A percentile compares a stretch with the other conserved stretches of the same genome.
phyloP scores from a whole-genome alignment of 306 rosid genomes.

The Alnus rubra region DNA sequence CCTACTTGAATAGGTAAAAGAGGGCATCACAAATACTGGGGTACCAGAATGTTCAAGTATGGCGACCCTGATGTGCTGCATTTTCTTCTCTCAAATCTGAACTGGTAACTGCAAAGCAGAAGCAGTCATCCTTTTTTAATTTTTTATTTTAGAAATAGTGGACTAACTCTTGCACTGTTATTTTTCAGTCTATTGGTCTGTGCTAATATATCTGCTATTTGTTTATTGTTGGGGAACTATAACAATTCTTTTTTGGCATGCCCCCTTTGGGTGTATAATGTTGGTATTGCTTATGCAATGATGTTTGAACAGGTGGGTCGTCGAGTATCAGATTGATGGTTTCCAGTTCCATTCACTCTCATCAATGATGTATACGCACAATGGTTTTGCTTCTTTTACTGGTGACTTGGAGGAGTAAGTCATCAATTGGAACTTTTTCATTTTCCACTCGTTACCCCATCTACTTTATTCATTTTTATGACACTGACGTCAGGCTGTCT shows the following conservation, averaged over 20 bases:
- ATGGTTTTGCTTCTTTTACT: constrained; percentile 94
- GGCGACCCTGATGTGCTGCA: constrained; percentile 85
- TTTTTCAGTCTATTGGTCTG: constrained; percentile 16
- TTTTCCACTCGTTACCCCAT: constrained; percentile 12
- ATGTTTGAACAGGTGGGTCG: constrained; percentile 78
- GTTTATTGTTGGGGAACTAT: constrained; percentile 16
- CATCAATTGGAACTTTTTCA: constrained; percentile 29
- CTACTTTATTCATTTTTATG: neutral
- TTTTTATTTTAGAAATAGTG: neutral
- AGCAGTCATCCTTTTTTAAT: neutral
- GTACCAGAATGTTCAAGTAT: constrained; percentile 92
- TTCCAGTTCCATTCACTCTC: constrained; percentile 91
- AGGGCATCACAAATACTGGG: constrained; percentile 93
- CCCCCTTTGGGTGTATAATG: constrained; percentile 26
- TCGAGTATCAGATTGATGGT: constrained; percentile 91
- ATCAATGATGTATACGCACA: constrained; percentile 93
- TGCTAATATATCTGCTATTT: neutral
- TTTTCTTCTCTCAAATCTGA: constrained; percentile 91
- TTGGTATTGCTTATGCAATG: constrained; percentile 24
- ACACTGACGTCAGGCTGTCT: constrained; percentile 2
- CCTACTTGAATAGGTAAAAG: constrained; percentile 73
- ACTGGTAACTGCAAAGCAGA: constrained; percentile 61
- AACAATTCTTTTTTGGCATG: constrained; percentile 10
- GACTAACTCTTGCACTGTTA: constrained; percentile 20
- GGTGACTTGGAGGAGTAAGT: constrained; percentile 97